Percentiles rank a stretch among this genome's conserved stretches.
phyloP scores from a whole-genome alignment of 345 rosid species.

The Hevea brasiliensis region DNA sequence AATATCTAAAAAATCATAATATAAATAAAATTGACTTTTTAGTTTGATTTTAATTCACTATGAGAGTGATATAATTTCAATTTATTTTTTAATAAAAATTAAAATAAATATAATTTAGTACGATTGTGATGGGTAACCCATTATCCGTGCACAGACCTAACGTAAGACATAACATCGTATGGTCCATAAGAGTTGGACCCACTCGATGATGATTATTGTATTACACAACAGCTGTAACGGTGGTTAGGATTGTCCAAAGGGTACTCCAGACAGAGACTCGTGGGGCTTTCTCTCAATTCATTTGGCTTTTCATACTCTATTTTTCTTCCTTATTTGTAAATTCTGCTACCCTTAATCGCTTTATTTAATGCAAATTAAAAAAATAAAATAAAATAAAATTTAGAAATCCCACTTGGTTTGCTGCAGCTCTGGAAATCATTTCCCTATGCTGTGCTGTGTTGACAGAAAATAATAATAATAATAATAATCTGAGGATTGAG shows the following conservation, averaged over 20 bases:
- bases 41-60: no score
- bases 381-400: neutral
- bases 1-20: no score
- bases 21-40: no score
- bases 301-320: no score
- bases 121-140: no score
- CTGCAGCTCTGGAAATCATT: neutral
- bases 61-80: no score
- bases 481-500: neutral
- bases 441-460: neutral
- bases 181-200: constrained; percentile 4
- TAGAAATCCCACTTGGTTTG: neutral
- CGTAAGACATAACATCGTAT: neutral
- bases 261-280: neutral
- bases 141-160: no score
- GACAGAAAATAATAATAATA: neutral
- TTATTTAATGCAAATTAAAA: no score
- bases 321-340: neutral
- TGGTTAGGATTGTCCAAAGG: constrained; percentile 9
- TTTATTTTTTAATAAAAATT: no score
- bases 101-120: no score
- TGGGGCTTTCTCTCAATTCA: neutral
- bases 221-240: constrained; percentile 11
- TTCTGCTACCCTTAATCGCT: no score
- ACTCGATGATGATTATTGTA: neutral